phyloP scores from a whole-genome alignment of 352 stramenopile species.

The Thraustochytrium striatum region DNA sequence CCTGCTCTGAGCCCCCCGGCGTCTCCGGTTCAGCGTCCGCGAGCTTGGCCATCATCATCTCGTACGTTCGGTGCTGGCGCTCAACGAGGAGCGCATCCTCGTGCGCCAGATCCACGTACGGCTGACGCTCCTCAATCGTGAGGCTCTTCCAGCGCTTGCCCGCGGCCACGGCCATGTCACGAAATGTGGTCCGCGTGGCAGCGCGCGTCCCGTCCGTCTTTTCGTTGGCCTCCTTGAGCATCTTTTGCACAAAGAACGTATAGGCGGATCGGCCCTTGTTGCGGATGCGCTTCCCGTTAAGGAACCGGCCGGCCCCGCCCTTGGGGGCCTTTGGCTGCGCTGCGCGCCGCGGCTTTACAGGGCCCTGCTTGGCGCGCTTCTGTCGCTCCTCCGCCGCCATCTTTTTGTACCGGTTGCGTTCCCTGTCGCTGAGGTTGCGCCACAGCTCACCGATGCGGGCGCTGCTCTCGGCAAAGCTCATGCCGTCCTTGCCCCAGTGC shows the following conservation, averaged over 20 bases:
- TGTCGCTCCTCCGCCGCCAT: background rate
- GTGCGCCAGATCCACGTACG: slow-evolving; percentile 15
- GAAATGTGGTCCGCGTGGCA: slow-evolving; percentile 1
- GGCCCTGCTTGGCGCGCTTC: background rate
- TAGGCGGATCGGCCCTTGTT: slow-evolving; percentile 34
- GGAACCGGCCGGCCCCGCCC: too few species aligned
- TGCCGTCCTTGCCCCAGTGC: slow-evolving; percentile 27
- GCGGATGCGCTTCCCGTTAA: background rate
- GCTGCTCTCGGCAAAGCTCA: slow-evolving; percentile 2
- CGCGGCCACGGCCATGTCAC: background rate
- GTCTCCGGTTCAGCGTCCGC: too few species aligned
- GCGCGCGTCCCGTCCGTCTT: background rate
- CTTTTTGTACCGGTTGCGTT: background rate
- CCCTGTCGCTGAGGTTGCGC: background rate
- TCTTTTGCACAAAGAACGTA: slow-evolving; percentile 34
- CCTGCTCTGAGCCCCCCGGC: too few species aligned
- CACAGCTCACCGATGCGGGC: background rate
- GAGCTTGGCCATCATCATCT: too few species aligned
- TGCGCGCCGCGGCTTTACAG: too few species aligned
- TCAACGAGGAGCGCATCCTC: slow-evolving; percentile 17
- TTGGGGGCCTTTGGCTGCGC: too few species aligned
- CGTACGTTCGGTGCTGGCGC: background rate
- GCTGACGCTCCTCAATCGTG: background rate
- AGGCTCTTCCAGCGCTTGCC: slow-evolving; percentile 19
- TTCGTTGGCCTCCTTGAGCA: slow-evolving; percentile 21